phyloP scores from a whole-genome alignment of 495 filamentous ascomycete genomes.

The Eremomyces bilateralis region DNA sequence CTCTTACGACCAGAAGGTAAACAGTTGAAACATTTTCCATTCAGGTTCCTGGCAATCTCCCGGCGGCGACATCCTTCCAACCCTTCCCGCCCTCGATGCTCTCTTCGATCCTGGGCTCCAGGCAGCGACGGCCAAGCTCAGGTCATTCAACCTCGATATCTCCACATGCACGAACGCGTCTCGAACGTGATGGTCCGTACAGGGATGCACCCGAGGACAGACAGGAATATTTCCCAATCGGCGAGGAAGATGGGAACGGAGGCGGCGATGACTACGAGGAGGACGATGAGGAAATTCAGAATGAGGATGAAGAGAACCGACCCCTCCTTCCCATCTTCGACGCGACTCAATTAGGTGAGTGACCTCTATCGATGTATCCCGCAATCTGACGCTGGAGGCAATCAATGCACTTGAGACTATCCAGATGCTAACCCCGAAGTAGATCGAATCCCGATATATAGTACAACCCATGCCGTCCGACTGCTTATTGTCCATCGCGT shows the following conservation, averaged over 20 bases:
- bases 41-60: too few relatives aligned
- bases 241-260: slow-evolving; percentile 25
- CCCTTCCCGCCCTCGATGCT: too few relatives aligned
- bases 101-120: too few relatives aligned
- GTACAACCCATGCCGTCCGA: slow-evolving; percentile 71
- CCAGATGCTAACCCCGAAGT: slow-evolving; percentile 1
- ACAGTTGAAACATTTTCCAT: too few relatives aligned
- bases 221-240: background rate
- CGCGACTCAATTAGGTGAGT: slow-evolving; percentile 49
- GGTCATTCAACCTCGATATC: too few relatives aligned
- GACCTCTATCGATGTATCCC: background rate
- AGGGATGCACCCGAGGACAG: too few relatives aligned
- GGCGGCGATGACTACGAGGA: slow-evolving; percentile 24
- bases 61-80: too few relatives aligned
- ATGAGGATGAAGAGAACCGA: slow-evolving; percentile 34
- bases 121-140: too few relatives aligned
- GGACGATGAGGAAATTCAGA: slow-evolving; percentile 18
- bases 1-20: too few relatives aligned
- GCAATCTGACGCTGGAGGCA: slow-evolving; percentile 7
- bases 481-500: slow-evolving; percentile 58
- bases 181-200: too few relatives aligned
- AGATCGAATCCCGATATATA: slow-evolving; percentile 71
- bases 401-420: too few relatives aligned
- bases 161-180: too few relatives aligned
- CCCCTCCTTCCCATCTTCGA: slow-evolving; percentile 70